Evolutionary conservation across 768 basidiomycete genomes (phyloP).

Genomic region (Rhizopogon rudus): DNA sequence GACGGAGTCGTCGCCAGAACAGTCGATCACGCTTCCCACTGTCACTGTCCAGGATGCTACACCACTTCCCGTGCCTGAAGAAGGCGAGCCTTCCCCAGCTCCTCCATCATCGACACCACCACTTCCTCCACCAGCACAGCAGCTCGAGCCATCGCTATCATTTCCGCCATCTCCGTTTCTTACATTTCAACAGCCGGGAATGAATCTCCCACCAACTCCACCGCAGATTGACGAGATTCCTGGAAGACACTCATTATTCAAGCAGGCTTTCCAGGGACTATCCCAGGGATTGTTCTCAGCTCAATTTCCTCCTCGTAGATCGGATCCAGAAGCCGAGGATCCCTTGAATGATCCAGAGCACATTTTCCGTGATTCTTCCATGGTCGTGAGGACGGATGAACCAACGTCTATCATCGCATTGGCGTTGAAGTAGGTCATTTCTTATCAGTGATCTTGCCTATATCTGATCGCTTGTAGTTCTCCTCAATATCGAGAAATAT

Average conservation of each 20-base stretch:
- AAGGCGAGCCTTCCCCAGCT: conserved; percentile 16
- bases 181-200: conserved; percentile 30
- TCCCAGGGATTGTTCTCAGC: conserved; percentile 75
- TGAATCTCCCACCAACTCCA: conserved; percentile 37
- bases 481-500: conserved; percentile 76
- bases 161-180: conserved; percentile 57
- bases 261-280: conserved; percentile 43
- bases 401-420: conserved; percentile 97
- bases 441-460: background rate
- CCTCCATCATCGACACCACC: conserved; percentile 19
- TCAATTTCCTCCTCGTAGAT: conserved; percentile 45
- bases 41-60: conserved; percentile 9
- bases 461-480: conserved; percentile 44
- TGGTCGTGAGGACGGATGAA: conserved; percentile 94
- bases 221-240: conserved; percentile 47
- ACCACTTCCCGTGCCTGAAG: conserved; percentile 23
- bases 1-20: conserved; percentile 27
- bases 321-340: conserved; percentile 59
- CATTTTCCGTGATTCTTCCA: conserved; percentile 89
- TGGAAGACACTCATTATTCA: conserved; percentile 66
- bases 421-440: conserved; percentile 66
- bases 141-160: conserved; percentile 8
- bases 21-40: conserved; percentile 23
- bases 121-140: conserved; percentile 20
- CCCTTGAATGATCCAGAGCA: conserved; percentile 81